Conservation (phyloP, 2,329 filamentous ascomycete species). For the Aspergillus spinulosporus region DNA sequence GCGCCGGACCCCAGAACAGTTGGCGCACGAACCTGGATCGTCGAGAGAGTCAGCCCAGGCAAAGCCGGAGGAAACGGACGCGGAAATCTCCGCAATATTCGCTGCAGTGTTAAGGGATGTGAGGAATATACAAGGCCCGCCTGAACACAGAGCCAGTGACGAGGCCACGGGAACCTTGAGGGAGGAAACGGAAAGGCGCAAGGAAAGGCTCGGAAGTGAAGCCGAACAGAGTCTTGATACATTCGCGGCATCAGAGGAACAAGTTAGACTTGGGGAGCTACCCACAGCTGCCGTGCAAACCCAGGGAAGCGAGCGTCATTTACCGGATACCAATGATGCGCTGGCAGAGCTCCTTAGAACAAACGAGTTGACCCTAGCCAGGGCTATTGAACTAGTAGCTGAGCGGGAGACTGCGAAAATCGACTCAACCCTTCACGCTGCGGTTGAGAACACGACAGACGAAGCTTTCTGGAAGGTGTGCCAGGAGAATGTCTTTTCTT, state of each 20-base stretch:
- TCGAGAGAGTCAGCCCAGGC: slow-evolving; percentile 2
- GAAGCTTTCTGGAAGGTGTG: slow-evolving; percentile 42
- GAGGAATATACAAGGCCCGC: slow-evolving; percentile 6
- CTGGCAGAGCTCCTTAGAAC: slow-evolving; percentile 15
- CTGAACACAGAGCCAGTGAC: not conserved
- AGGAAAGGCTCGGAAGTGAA: not conserved
- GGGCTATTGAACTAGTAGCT: slow-evolving; percentile 30
- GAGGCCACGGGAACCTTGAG: not conserved
- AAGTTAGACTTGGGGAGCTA: not conserved
- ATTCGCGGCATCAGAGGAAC: not conserved
- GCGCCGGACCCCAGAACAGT: not conserved
- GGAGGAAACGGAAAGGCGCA: not conserved
- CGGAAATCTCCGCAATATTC: slow-evolving; percentile 30
- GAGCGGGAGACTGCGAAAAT: slow-evolving; percentile 35
- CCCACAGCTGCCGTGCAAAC: not conserved
- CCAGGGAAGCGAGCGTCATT: not conserved
- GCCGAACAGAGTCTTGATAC: not conserved
- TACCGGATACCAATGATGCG: slow-evolving; percentile 3
- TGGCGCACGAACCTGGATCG: not conserved
- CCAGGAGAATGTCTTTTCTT: slow-evolving; percentile 41
- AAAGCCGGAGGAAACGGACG: slow-evolving; percentile 18
- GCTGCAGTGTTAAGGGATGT: slow-evolving; percentile 26
- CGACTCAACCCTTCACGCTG: slow-evolving; percentile 30
- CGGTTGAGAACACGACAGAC: slow-evolving; percentile 34
- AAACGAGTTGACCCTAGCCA: slow-evolving; percentile 20